A percentile compares a stretch with the other conserved stretches of the same genome.
phyloP scores from a whole-genome alignment of 2,329 filamentous ascomycete genomes.

The Fusarium pseudoanthophilum region DNA sequence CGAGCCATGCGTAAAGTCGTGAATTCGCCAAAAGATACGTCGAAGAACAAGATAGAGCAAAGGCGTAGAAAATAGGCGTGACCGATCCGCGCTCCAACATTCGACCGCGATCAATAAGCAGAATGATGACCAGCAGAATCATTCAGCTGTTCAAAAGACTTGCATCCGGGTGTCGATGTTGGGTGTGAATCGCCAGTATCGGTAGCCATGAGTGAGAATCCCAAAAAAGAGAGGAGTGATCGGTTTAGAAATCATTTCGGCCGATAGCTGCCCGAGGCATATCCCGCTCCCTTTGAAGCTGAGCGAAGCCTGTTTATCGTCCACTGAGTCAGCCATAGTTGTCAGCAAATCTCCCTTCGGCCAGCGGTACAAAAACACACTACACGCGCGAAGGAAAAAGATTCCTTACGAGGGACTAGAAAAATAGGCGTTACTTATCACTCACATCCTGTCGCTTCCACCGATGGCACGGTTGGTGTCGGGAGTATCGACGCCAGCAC shows the following conservation, averaged over 20 bases:
- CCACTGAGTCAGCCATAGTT: constrained; percentile 84
- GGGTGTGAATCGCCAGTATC: constrained; percentile 41
- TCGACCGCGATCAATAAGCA: constrained; percentile 43
- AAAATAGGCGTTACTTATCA: constrained; percentile 65
- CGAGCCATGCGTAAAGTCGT: constrained; percentile 55
- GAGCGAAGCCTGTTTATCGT: constrained; percentile 87
- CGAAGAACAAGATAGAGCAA: constrained; percentile 58
- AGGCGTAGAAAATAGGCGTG: constrained; percentile 48
- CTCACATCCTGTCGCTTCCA: constrained; percentile 96
- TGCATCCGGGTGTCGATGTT: constrained; percentile 45
- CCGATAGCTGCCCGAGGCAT: constrained; percentile 54
- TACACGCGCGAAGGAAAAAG: constrained; percentile 80
- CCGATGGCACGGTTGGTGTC: constrained; percentile 80
- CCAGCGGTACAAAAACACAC: constrained; percentile 78
- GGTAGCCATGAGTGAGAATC: constrained; percentile 37
- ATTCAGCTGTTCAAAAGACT: constrained; percentile 31
- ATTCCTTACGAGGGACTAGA: constrained; percentile 85
- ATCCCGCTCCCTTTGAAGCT: constrained; percentile 75
- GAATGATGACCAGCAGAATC: constrained; percentile 35
- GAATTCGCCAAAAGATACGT: constrained; percentile 49
- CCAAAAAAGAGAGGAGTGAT: constrained; percentile 29
- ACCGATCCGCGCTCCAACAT: constrained; percentile 42
- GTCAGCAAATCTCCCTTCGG: constrained; percentile 77
- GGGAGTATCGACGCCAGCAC: constrained; percentile 71
- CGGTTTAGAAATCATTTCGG: constrained; percentile 47